Conservation (phyloP, 2,329 filamentous ascomycete genomes). For the Metarhizium robertsii region DNA sequence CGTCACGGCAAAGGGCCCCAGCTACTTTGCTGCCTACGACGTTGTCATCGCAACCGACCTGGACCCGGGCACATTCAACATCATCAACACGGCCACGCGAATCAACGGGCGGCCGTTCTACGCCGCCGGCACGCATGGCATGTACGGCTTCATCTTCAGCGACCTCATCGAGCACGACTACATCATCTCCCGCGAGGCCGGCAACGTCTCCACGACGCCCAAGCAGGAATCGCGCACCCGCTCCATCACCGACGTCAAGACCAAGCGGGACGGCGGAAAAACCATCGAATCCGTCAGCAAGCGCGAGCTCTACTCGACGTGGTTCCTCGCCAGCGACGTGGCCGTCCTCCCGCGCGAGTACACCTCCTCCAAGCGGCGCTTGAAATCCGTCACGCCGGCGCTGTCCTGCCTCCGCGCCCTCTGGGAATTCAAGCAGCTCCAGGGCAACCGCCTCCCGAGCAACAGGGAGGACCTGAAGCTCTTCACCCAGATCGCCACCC, state of each 20-base stretch:
- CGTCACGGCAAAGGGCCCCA: slow-evolving; percentile 56
- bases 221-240: slow-evolving; percentile 68
- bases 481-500: slow-evolving; percentile 70
- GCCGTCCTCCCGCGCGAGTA: slow-evolving; percentile 65
- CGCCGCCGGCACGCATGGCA: slow-evolving; percentile 74
- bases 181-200: slow-evolving; percentile 73
- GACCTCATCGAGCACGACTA: slow-evolving; percentile 89
- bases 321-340: slow-evolving; percentile 71
- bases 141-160: slow-evolving; percentile 92
- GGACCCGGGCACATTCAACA: slow-evolving; percentile 61
- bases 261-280: slow-evolving; percentile 59
- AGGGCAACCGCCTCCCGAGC: slow-evolving; percentile 43
- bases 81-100: slow-evolving; percentile 80
- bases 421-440: slow-evolving; percentile 65
- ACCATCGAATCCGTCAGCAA: slow-evolving; percentile 82
- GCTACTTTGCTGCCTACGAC: slow-evolving; percentile 73
- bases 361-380: slow-evolving; percentile 53
- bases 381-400: slow-evolving; percentile 69
- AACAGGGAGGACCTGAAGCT: slow-evolving; percentile 57
- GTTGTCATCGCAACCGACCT: slow-evolving; percentile 87
- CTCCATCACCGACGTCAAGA: slow-evolving; percentile 61
- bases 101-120: slow-evolving; percentile 77
- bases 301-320: slow-evolving; percentile 80
- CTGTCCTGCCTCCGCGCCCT: slow-evolving; percentile 81
- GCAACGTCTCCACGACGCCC: slow-evolving; percentile 62